Conservation (phyloP, 805 yeast genomes). For the Spencermartinsiella europaea region DNA sequence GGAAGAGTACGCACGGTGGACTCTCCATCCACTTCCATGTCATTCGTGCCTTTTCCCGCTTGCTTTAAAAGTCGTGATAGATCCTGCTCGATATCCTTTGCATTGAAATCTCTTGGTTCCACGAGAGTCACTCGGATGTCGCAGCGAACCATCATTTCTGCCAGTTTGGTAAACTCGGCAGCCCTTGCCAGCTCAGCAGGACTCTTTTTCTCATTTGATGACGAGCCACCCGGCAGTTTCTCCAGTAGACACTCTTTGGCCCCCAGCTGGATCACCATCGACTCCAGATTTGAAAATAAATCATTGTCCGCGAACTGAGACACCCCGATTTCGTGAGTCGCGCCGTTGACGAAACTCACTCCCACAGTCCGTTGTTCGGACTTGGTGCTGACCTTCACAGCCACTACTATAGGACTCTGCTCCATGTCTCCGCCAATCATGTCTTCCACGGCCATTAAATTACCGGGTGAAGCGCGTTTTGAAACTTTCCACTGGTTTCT, state of each 20-base stretch:
- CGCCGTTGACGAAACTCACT: constrained; percentile 72
- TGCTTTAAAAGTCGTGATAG: constrained; percentile 58
- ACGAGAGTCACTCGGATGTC: constrained; percentile 64
- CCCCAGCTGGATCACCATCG: constrained; percentile 80
- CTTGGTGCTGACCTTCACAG: constrained; percentile 40
- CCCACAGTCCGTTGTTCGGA: constrained; percentile 57
- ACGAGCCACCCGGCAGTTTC: constrained; percentile 23
- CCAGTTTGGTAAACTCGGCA: constrained; percentile 58
- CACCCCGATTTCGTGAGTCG: constrained; percentile 59
- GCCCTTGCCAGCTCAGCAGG: constrained; percentile 36
- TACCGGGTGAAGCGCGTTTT: constrained; percentile 83
- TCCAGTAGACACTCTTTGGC: constrained; percentile 78
- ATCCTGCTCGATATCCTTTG: constrained; percentile 72
- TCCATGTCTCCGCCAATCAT: constrained; percentile 46
- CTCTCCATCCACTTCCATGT: constrained; percentile 26
- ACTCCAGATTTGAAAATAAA: constrained; percentile 77
- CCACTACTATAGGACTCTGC: constrained; percentile 51
- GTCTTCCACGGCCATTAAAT: constrained; percentile 71
- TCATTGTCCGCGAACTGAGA: constrained; percentile 85
- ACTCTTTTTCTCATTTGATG: background rate
- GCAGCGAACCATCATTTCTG: constrained; percentile 71
- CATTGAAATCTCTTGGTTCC: constrained; percentile 52
- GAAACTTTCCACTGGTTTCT: constrained; percentile 45
- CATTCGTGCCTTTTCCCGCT: constrained; percentile 24
- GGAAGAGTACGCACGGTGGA: constrained; percentile 23